Conservation (phyloP, 2,329 filamentous ascomycete genomes). For the Hypoxylon sp. region DNA sequence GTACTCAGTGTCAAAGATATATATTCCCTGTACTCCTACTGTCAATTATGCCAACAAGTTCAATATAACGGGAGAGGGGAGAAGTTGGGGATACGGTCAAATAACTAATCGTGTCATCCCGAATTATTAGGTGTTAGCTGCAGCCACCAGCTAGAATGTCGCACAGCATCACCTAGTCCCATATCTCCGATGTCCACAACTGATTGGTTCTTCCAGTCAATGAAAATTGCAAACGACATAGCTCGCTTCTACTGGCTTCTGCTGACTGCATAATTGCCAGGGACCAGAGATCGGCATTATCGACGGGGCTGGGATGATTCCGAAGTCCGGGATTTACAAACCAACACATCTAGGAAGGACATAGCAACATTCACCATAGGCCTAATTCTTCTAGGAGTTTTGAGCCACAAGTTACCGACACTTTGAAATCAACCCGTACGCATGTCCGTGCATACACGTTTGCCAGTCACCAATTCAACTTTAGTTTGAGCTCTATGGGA, state of each 20-base stretch:
- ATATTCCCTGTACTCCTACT: background rate
- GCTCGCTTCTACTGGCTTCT: background rate
- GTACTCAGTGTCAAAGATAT: background rate
- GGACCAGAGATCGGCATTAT: background rate
- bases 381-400: background rate
- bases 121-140: slow-evolving; percentile 1
- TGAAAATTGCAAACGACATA: background rate
- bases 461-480: background rate
- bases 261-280: slow-evolving; percentile 8
- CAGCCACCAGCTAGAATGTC: slow-evolving; percentile 6
- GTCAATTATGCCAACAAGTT: background rate
- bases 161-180: slow-evolving; percentile 2
- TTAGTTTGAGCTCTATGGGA: background rate
- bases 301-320: background rate
- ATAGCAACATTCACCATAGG: background rate
- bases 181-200: background rate
- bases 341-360: background rate
- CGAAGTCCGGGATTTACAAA: background rate
- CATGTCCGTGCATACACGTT: background rate
- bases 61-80: background rate
- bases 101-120: background rate
- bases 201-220: background rate
- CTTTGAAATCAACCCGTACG: background rate
- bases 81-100: background rate
- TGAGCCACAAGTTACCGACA: slow-evolving; percentile 5